Conservation (phyloP, 2,329 filamentous ascomycete genomes). For the Colletotrichum tamarilloi region DNA sequence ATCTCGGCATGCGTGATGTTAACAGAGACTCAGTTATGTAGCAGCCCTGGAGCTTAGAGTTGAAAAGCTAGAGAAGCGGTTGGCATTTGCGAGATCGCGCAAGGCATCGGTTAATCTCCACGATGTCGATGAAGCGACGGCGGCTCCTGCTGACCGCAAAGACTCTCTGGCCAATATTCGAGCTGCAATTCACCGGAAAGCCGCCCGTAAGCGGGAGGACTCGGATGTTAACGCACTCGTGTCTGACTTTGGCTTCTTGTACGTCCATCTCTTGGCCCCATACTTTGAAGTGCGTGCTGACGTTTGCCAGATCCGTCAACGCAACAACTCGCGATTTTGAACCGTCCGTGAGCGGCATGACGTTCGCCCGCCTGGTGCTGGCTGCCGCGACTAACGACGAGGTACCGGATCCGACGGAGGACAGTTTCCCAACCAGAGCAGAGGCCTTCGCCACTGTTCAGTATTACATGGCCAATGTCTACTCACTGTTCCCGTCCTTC, state of each 20-base stretch:
- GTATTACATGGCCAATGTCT: slow-evolving; percentile 87
- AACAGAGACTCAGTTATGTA: slow-evolving; percentile 75
- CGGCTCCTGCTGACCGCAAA: slow-evolving; percentile 58
- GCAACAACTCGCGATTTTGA: slow-evolving; percentile 95
- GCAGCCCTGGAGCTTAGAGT: slow-evolving; percentile 92
- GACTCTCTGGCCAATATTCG: slow-evolving; percentile 72
- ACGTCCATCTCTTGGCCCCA: slow-evolving; percentile 45
- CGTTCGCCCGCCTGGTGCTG: slow-evolving; percentile 88
- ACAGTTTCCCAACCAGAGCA: slow-evolving; percentile 77
- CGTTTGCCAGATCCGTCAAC: slow-evolving; percentile 79
- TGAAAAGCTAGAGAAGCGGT: slow-evolving; percentile 85
- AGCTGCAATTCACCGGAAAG: slow-evolving; percentile 73
- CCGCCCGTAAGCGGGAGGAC: slow-evolving; percentile 75
- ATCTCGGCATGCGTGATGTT: slow-evolving; percentile 33
- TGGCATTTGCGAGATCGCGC: slow-evolving; percentile 76
- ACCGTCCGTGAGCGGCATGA: slow-evolving; percentile 87
- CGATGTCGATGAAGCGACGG: slow-evolving; percentile 61
- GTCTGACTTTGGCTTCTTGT: slow-evolving; percentile 94
- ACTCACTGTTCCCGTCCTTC: slow-evolving; percentile 84
- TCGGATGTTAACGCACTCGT: slow-evolving; percentile 92
- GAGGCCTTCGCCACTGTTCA: slow-evolving; percentile 77
- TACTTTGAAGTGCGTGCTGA: background rate
- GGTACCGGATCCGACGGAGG: slow-evolving; percentile 71
- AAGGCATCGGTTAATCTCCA: slow-evolving; percentile 77
- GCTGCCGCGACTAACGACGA: slow-evolving; percentile 83